Percentiles rank a stretch among this genome's conserved stretches.
phyloP scores from a whole-genome alignment of 345 rosid genomes.

The Melastoma malabathricum region DNA sequence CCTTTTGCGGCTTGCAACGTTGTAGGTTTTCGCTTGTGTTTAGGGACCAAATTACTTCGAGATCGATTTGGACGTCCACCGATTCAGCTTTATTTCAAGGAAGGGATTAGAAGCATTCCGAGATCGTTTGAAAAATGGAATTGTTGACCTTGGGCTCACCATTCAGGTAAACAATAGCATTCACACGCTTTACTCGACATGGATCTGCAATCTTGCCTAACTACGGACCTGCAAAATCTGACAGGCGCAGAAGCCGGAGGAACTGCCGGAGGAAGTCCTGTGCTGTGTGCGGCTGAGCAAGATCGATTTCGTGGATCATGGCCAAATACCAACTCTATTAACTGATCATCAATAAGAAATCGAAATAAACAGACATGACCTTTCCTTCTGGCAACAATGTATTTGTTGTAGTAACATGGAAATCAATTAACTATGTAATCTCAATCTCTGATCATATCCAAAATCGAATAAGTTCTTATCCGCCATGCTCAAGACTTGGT shows the following conservation, averaged over 20 bases:
- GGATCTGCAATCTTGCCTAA: background rate
- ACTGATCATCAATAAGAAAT: slow-evolving; percentile 24
- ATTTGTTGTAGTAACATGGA: too few relatives aligned
- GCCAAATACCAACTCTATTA: slow-evolving; percentile 56
- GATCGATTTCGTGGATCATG: slow-evolving; percentile 63
- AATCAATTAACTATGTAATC: too few relatives aligned
- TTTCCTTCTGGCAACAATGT: background rate
- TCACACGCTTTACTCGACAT: too few relatives aligned
- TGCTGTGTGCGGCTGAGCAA: slow-evolving; percentile 81
- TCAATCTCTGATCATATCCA: background rate
- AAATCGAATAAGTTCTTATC: background rate
- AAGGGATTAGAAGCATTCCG: slow-evolving; percentile 86
- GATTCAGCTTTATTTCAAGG: slow-evolving; percentile 82
- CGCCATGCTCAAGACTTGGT: slow-evolving; percentile 24
- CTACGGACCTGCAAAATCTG: background rate
- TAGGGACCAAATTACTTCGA: slow-evolving; percentile 90
- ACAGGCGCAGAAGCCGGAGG: slow-evolving; percentile 92
- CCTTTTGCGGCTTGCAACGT: background rate
- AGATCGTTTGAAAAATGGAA: slow-evolving; percentile 63
- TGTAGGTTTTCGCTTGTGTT: background rate
- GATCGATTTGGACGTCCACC: slow-evolving; percentile 87
- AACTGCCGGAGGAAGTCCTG: slow-evolving; percentile 66
- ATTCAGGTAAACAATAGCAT: slow-evolving; percentile 73
- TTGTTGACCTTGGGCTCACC: slow-evolving; percentile 68
- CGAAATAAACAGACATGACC: background rate